Conservation (phyloP, 148 eudicot species). For the Simmondsia chinensis region DNA sequence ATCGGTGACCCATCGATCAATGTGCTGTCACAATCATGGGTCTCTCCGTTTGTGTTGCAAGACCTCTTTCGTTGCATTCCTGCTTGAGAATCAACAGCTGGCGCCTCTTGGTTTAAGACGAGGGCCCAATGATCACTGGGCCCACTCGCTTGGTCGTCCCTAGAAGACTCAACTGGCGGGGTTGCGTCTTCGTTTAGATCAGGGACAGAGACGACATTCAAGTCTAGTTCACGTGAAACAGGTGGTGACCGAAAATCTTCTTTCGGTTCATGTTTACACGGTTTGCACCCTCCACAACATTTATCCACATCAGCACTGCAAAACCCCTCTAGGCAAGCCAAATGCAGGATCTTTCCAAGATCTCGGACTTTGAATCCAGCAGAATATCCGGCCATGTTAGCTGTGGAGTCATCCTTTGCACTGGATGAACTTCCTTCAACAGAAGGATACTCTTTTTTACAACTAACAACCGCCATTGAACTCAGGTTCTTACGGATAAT, state of each 20-base stretch:
- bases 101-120: no score
- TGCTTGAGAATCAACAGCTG: no score
- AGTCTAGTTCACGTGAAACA: constrained; percentile 46
- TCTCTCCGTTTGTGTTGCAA: no score
- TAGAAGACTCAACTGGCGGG: constrained; percentile 65
- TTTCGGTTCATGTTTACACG: constrained; percentile 24
- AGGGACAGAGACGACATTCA: constrained; percentile 75
- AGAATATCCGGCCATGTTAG: constrained; percentile 25
- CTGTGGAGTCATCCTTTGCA: constrained; percentile 20
- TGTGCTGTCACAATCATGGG: no score
- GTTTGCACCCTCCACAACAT: constrained; percentile 19
- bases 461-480: constrained; percentile 10
- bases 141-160: constrained; percentile 42
- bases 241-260: constrained; percentile 34
- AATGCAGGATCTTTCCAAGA: constrained; percentile 53
- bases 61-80: no score
- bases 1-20: no score
- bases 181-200: constrained; percentile 79
- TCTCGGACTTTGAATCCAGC: constrained; percentile 68
- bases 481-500: constrained; percentile 27
- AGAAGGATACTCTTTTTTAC: constrained; percentile 22
- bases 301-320: constrained; percentile 29
- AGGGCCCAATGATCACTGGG: constrained; percentile 62
- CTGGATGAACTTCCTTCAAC: constrained; percentile 30
- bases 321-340: constrained; percentile 36